phyloP scores from a whole-genome alignment of 1,284 basidiomycete genomes.

The Sanguinoderma infundibulare region DNA sequence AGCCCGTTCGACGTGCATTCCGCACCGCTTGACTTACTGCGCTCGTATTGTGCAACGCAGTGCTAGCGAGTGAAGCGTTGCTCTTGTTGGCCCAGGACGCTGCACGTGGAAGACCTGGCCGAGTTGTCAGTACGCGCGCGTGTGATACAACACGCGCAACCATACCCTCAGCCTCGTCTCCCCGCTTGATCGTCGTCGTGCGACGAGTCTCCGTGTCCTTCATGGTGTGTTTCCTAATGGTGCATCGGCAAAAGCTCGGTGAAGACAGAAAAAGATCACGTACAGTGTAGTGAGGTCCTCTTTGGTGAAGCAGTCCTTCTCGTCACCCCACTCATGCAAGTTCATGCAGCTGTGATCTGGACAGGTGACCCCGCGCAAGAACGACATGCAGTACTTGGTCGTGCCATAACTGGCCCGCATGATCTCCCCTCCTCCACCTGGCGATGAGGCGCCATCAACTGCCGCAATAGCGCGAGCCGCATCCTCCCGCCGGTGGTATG shows the following conservation, averaged over 20 bases:
- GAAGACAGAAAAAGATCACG: constrained; percentile 37
- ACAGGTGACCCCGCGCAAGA: constrained; percentile 88
- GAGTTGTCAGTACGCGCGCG: neutral
- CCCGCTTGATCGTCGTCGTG: constrained; percentile 49
- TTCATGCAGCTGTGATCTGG: constrained; percentile 92
- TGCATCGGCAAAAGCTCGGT: constrained; percentile 24
- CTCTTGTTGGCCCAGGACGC: constrained; percentile 82
- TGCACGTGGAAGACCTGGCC: constrained; percentile 70
- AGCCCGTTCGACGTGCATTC: constrained; percentile 30
- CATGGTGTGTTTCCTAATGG: constrained; percentile 80
- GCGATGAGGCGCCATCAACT: constrained; percentile 89
- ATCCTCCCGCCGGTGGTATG: constrained; percentile 94
- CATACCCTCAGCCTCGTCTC: constrained; percentile 68
- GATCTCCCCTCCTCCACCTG: constrained; percentile 78
- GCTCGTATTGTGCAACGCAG: constrained; percentile 36
- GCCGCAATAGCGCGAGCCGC: constrained; percentile 92
- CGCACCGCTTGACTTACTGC: constrained; percentile 29
- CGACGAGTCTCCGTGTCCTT: constrained; percentile 79
- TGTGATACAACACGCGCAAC: constrained; percentile 1
- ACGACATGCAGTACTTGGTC: constrained; percentile 98
- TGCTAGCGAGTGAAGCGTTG: constrained; percentile 24
- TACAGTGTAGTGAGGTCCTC: constrained; percentile 90
- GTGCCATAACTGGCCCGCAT: constrained; percentile 96
- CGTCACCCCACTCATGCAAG: constrained; percentile 97
- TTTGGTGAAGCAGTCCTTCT: constrained; percentile 95